Evolutionary conservation across 352 stramenopile species (phyloP).

Genomic region (Thalassiosira mediterranea): DNA sequence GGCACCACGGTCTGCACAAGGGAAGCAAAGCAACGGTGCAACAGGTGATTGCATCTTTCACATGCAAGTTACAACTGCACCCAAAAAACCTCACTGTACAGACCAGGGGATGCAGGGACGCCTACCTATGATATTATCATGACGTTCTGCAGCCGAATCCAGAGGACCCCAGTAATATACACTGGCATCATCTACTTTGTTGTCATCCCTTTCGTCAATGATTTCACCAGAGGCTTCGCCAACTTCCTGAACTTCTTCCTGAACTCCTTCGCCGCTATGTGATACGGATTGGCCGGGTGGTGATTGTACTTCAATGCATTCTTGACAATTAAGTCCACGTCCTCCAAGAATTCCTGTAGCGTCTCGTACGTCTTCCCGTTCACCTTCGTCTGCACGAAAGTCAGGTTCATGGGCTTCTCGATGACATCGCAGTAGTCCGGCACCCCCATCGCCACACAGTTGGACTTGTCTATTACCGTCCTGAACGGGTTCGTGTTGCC

Average conservation of each 20-base stretch:
- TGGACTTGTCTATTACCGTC: conserved; percentile 73
- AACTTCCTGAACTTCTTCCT: conserved; percentile 47
- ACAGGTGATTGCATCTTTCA: too few relatives aligned
- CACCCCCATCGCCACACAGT: conserved; percentile 62
- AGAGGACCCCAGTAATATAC: too few relatives aligned
- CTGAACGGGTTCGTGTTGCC: conserved; percentile 76
- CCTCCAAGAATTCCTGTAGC: conserved; percentile 67
- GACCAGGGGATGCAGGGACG: too few relatives aligned
- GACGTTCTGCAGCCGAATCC: too few relatives aligned
- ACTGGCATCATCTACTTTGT: conserved; percentile 2
- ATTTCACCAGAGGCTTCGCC: conserved; percentile 44
- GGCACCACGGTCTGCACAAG: too few relatives aligned
- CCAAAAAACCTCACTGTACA: too few relatives aligned
- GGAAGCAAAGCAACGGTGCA: too few relatives aligned
- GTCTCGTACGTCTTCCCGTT: conserved; percentile 64
- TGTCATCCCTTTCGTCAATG: conserved; percentile 33
- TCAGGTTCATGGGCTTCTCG: conserved; percentile 74
- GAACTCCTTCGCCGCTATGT: conserved; percentile 57
- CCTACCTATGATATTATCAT: too few relatives aligned
- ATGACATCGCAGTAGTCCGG: conserved; percentile 78
- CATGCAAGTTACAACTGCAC: too few relatives aligned
- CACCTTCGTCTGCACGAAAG: conserved; percentile 75
- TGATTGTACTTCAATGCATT: conserved; percentile 76
- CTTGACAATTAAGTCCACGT: conserved; percentile 76
- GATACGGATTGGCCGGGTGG: conserved; percentile 63